These are phyloP conservation scores for Pholiota conissans DNA, from an alignment of 768 basidiomycete genomes.

Conservation along the genomic window DNA sequence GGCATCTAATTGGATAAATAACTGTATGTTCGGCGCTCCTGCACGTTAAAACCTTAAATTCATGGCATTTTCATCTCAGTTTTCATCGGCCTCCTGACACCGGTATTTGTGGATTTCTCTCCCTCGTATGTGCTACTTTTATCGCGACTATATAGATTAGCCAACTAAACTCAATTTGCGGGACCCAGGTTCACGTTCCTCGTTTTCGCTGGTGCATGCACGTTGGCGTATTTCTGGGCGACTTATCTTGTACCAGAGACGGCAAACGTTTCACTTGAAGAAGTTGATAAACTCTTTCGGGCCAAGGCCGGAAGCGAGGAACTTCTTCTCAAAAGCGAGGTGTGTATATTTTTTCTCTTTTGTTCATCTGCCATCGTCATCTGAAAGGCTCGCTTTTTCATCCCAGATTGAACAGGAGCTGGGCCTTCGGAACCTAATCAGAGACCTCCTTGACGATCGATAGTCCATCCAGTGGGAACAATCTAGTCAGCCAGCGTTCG, in stretches of 20 bases:
- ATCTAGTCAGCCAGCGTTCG: background rate
- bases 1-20: slow-evolving; percentile 85
- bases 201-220: slow-evolving; percentile 63
- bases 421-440: slow-evolving; percentile 1
- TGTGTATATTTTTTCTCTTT: slow-evolving; percentile 24
- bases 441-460: slow-evolving; percentile 4
- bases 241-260: slow-evolving; percentile 74
- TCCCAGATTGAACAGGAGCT: slow-evolving; percentile 9
- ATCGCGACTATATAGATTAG: background rate
- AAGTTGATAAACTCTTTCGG: slow-evolving; percentile 69
- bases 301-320: slow-evolving; percentile 62
- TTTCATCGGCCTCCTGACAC: slow-evolving; percentile 73
- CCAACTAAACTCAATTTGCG: background rate
- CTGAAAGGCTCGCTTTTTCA: background rate
- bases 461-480: background rate
- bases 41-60: background rate
- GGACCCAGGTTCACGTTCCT: slow-evolving; percentile 62
- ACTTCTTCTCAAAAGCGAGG: slow-evolving; percentile 48
- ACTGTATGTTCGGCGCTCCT: slow-evolving; percentile 46
- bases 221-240: slow-evolving; percentile 70
- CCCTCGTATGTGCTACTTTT: slow-evolving; percentile 43
- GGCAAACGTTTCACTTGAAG: slow-evolving; percentile 72
- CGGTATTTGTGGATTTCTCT: slow-evolving; percentile 60
- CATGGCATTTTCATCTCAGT: slow-evolving; percentile 38
- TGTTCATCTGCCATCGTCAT: background rate